phyloP scores from a whole-genome alignment of 352 stramenopile genomes.

The Globisporangium nunn region DNA sequence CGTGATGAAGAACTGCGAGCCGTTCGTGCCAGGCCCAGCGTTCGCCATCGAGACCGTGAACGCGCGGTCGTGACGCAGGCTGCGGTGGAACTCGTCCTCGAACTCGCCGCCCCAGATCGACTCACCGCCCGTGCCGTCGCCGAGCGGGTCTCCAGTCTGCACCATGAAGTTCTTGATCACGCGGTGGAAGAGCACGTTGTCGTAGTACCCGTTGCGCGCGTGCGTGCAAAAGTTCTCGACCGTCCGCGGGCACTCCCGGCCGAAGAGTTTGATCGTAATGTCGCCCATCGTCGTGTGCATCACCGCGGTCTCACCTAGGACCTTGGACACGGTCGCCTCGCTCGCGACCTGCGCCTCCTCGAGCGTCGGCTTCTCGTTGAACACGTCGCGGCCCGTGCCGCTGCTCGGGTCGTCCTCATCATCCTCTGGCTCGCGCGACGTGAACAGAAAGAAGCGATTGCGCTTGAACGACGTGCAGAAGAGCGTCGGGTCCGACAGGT shows the following conservation, averaged over 20 bases:
- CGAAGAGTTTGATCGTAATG: slow-evolving; percentile 96
- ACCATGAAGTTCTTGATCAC: slow-evolving; percentile 93
- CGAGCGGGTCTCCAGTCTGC: slow-evolving; percentile 90
- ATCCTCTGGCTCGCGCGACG: slow-evolving; percentile 89
- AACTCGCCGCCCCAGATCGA: slow-evolving; percentile 99
- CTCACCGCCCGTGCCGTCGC: slow-evolving; percentile 97
- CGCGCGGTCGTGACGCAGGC: slow-evolving; percentile 91
- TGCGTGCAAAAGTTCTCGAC: slow-evolving; percentile 99
- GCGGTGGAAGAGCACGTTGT: slow-evolving; percentile 94
- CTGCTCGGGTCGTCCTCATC: slow-evolving; percentile 36
- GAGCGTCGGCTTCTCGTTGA: slow-evolving; percentile 97
- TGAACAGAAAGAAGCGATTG: slow-evolving; percentile 97
- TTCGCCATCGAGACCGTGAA: slow-evolving; percentile 99
- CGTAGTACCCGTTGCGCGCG: slow-evolving; percentile 96
- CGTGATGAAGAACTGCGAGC: slow-evolving; percentile 96
- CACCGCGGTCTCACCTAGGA: slow-evolving; percentile 76
- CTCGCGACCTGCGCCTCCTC: slow-evolving; percentile 89
- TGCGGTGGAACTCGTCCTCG: slow-evolving; percentile 97
- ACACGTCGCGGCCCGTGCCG: slow-evolving; percentile 87
- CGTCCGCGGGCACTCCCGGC: slow-evolving; percentile 91
- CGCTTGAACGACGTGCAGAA: slow-evolving; percentile 88
- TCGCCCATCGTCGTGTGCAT: slow-evolving; percentile 98
- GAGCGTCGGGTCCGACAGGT: slow-evolving; percentile 74
- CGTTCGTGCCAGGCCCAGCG: slow-evolving; percentile 87
- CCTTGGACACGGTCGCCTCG: slow-evolving; percentile 57